Evolutionary conservation across 768 basidiomycete genomes (phyloP).

Genomic region (Trametes cingulata): DNA sequence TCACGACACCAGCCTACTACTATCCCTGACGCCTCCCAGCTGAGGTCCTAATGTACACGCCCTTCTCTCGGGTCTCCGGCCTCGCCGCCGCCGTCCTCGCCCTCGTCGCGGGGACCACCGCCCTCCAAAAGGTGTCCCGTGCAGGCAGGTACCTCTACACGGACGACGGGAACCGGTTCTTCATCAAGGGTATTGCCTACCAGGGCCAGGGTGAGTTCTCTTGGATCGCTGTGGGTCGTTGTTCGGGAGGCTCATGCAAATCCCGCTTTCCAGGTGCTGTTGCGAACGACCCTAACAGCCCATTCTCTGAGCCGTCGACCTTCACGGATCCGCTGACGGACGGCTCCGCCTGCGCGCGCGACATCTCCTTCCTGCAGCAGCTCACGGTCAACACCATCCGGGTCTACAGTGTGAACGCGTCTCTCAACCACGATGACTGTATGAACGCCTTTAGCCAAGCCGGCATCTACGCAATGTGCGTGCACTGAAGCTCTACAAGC

Average conservation of each 20-base stretch:
- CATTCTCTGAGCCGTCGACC: conserved; percentile 70
- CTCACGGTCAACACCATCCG: conserved; percentile 82
- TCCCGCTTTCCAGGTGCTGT: conserved; percentile 34
- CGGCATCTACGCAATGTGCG: conserved; percentile 89
- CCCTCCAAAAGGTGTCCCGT: conserved; percentile 68
- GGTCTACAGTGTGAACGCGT: conserved; percentile 83
- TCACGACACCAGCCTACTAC: conserved; percentile 1
- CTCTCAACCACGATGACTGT: conserved; percentile 83
- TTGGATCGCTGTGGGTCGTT: neutral
- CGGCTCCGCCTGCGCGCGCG: conserved; percentile 67
- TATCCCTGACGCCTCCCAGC: conserved; percentile 11
- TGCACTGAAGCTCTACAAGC: conserved; percentile 15
- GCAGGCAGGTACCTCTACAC: conserved; percentile 81
- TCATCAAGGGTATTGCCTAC: conserved; percentile 86
- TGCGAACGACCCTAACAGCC: conserved; percentile 50
- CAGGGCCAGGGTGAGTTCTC: conserved; percentile 67
- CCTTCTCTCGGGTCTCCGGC: conserved; percentile 26
- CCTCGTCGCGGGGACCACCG: conserved; percentile 53
- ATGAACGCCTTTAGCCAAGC: conserved; percentile 77
- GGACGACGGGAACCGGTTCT: conserved; percentile 75
- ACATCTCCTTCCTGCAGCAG: conserved; percentile 73
- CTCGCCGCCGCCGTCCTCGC: conserved; percentile 41
- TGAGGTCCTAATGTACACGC: conserved; percentile 25
- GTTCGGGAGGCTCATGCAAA: neutral
- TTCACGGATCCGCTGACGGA: conserved; percentile 82